These are phyloP conservation scores for Neonectria faginata DNA, from an alignment of 2,329 filamentous ascomycete genomes.

Conservation along the genomic window DNA sequence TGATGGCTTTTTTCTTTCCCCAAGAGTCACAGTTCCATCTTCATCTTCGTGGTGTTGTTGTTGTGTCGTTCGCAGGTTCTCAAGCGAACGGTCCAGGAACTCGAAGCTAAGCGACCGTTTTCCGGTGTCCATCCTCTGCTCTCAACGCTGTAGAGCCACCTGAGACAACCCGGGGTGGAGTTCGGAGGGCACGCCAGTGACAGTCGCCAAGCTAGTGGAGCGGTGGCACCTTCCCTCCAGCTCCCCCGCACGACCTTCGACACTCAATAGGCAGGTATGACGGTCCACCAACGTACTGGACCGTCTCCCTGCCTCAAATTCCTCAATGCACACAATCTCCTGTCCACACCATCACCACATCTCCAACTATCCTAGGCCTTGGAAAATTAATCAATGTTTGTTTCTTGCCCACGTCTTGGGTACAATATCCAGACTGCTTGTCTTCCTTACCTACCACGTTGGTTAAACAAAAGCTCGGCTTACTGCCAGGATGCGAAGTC, in stretches of 20 bases:
- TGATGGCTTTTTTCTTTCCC: too few species aligned
- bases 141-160: constrained; percentile 22
- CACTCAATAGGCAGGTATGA: not conserved
- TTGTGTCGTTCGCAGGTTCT: not conserved
- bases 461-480: not conserved
- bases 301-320: not conserved
- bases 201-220: constrained; percentile 9
- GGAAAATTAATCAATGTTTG: constrained; percentile 21
- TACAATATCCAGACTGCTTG: not conserved
- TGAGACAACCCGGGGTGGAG: constrained; percentile 23
- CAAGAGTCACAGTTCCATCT: not conserved
- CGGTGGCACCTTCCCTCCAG: constrained; percentile 17
- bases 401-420: constrained; percentile 10
- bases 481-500: not conserved
- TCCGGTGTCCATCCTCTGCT: constrained; percentile 15
- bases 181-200: not conserved
- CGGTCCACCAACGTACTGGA: not conserved
- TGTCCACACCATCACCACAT: constrained; percentile 23
- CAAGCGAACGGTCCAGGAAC: not conserved
- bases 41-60: not conserved
- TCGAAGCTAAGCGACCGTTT: constrained; percentile 10
- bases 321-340: constrained; percentile 11
- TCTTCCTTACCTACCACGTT: constrained; percentile 2
- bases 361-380: constrained; percentile 9
- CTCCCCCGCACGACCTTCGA: constrained; percentile 24